Conservation (phyloP, 1,284 basidiomycete genomes). For the Pyrrhoderma lamaoense region DNA sequence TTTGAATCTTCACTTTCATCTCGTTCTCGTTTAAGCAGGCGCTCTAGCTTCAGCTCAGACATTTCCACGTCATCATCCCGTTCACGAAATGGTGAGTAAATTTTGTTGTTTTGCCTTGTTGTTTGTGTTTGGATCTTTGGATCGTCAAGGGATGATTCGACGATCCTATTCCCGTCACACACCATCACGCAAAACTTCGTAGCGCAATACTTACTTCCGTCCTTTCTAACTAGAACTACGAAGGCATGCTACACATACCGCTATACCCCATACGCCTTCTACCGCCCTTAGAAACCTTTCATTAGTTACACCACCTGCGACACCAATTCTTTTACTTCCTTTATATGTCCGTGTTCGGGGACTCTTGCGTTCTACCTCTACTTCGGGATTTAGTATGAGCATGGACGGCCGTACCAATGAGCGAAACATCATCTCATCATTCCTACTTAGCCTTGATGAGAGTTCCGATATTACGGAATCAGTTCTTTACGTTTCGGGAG, state of each 20-base stretch:
- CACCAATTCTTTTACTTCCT: slow-evolving; percentile 48
- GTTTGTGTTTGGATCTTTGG: not conserved
- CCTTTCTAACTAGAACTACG: slow-evolving; percentile 25
- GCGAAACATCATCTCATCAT: slow-evolving; percentile 43
- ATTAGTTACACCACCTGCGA: slow-evolving; percentile 51
- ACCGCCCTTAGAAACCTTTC: slow-evolving; percentile 36
- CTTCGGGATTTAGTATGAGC: slow-evolving; percentile 32
- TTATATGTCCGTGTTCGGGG: slow-evolving; percentile 59
- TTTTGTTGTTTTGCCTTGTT: not conserved
- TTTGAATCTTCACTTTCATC: slow-evolving; percentile 32
- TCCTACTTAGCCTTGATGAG: slow-evolving; percentile 32
- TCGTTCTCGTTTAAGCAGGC: slow-evolving; percentile 17
- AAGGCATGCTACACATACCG: slow-evolving; percentile 39
- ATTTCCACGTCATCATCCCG: slow-evolving; percentile 6
- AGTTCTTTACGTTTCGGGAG: slow-evolving; percentile 65
- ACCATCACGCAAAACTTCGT: slow-evolving; percentile 1
- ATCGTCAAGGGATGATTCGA: not conserved
- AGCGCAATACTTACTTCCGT: slow-evolving; percentile 10
- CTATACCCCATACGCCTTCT: slow-evolving; percentile 32
- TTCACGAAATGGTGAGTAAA: slow-evolving; percentile 12
- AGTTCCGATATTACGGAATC: slow-evolving; percentile 30
- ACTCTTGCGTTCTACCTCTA: slow-evolving; percentile 62
- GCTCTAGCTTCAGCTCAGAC: slow-evolving; percentile 15
- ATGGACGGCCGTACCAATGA: slow-evolving; percentile 63
- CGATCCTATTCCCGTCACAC: not conserved